Percentiles rank a stretch among this genome's conserved stretches.
phyloP scores from a whole-genome alignment of 1,284 basidiomycete species.

The Cryptococcus depauperatus region DNA sequence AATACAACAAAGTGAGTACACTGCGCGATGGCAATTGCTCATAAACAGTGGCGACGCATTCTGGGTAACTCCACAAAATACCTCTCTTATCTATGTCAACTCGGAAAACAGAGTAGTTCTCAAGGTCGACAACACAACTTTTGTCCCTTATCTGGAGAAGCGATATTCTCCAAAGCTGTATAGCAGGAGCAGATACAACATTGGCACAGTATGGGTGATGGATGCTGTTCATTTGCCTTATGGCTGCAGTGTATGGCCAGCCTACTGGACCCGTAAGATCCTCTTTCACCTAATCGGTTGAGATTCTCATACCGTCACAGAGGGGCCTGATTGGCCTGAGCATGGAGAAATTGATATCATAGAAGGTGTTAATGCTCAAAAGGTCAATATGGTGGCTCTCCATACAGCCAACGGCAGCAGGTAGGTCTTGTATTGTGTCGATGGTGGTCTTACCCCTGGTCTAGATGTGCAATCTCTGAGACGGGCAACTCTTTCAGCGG shows the following conservation, averaged over 20 bases:
- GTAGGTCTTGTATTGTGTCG: too few species aligned
- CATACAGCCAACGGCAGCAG: conserved; percentile 28
- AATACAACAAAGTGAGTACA: conserved; percentile 37
- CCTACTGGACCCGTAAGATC: conserved; percentile 23
- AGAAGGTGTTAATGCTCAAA: conserved; percentile 39
- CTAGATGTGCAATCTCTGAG: too few species aligned
- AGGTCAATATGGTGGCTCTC: conserved; percentile 38
- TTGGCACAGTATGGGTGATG: conserved; percentile 60
- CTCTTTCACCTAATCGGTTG: neutral
- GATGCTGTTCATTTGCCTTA: conserved; percentile 61
- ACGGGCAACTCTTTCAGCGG: neutral
- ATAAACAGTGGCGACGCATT: conserved; percentile 54
- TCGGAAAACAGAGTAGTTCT: conserved; percentile 63
- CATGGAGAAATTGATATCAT: conserved; percentile 41
- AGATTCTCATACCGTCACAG: conserved; percentile 8
- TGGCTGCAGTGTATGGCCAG: conserved; percentile 36
- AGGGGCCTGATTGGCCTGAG: conserved; percentile 35
- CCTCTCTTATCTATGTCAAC: conserved; percentile 52
- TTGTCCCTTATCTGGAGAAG: conserved; percentile 53
- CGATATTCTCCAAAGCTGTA: conserved; percentile 62
- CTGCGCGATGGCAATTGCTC: neutral
- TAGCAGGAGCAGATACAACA: conserved; percentile 52
- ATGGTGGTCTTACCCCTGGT: too few species aligned
- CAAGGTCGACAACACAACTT: conserved; percentile 45
- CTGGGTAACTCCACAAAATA: conserved; percentile 36